Evolutionary conservation across 2,329 filamentous ascomycete species (phyloP), one percentile per base, ranked within the genome.

Genomic region (Clarireedia sp.): DNA sequence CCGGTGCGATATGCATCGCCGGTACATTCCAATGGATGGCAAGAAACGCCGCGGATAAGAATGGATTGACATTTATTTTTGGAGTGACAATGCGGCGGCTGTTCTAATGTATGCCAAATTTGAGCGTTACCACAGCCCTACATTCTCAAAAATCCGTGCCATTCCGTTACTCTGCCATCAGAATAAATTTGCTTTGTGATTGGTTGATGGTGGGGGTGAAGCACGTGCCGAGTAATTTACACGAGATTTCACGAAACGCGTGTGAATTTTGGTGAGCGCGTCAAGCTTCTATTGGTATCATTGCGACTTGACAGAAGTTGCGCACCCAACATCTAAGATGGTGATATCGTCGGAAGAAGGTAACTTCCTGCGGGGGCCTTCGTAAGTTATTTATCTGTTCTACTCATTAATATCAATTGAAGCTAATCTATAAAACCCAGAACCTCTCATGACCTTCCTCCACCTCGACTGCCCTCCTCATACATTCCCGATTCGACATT

Each of bases 401-500:
- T 16, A n/a, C 16, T 21, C 3, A 38, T 7, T 26, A 0, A 29
- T 14, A 38, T 2, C 12, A 3, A 41, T 10, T 2, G 19, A 19
- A 19, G 16, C 19, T 41, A 17, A 1, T 43, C 16, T 37, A 14
- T 21, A 38, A 10, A 53, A 36, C 19, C 7, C 19, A 54, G 52
- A 24, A 43, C 37, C 3, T 43, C 52, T 16, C 52, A 49, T 9
- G 26, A 45, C 19, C 41, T 33, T 33, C 52, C 45, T 33, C 45
- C 46, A 17, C 23, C 52, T 54, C 52, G 52, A 50, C 45, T 50
- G 14, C 45, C 75, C 19, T 84, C 81, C 3, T 65, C 72, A 54
- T 97, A 96, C 75, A 85, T 82, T 55, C 84, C 92, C 0, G 78
- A 95, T 26, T 74, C 83, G 54, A 87, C 85, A 7, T 97, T 90